Conservation (phyloP, 2,329 filamentous ascomycete species). For the Paecilomyces niveus region DNA sequence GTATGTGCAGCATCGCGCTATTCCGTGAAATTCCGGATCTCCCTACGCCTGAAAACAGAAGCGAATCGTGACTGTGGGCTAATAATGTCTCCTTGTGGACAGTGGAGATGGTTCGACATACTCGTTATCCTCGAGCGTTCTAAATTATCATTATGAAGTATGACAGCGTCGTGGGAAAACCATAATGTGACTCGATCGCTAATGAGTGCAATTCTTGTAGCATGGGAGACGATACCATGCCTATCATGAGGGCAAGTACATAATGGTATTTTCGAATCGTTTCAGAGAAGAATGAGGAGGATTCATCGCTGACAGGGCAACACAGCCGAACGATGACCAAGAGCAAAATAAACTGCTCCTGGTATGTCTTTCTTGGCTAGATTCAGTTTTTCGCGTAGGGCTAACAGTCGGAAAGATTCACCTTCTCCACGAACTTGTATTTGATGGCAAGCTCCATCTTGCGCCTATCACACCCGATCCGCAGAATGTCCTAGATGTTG, state of each 20-base stretch:
- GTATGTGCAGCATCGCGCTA: slow-evolving; percentile 3
- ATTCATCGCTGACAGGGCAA: neutral
- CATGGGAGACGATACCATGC: slow-evolving; percentile 10
- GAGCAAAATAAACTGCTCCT: slow-evolving; percentile 10
- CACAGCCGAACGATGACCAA: slow-evolving; percentile 9
- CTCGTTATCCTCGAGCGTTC: slow-evolving; percentile 8
- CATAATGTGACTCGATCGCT: neutral
- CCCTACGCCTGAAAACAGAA: neutral
- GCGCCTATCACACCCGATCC: slow-evolving; percentile 8
- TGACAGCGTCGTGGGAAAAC: neutral
- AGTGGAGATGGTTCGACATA: slow-evolving; percentile 7
- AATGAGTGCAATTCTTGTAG: slow-evolving; percentile 1
- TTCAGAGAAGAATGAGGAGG: neutral
- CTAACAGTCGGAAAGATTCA: slow-evolving; percentile 2
- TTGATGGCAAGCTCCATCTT: slow-evolving; percentile 8
- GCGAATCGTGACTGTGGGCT: neutral
- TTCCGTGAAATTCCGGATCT: neutral
- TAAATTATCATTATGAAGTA: slow-evolving; percentile 11
- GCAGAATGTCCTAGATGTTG: slow-evolving; percentile 8
- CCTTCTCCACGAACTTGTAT: slow-evolving; percentile 6
- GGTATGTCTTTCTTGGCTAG: slow-evolving; percentile 1
- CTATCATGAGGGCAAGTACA: slow-evolving; percentile 10
- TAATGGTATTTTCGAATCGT: slow-evolving; percentile 5
- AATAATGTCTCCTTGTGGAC: neutral
- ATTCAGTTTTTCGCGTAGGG: neutral